Conservation (phyloP, 2,329 filamentous ascomycete genomes). For the Xylaria sp. region DNA sequence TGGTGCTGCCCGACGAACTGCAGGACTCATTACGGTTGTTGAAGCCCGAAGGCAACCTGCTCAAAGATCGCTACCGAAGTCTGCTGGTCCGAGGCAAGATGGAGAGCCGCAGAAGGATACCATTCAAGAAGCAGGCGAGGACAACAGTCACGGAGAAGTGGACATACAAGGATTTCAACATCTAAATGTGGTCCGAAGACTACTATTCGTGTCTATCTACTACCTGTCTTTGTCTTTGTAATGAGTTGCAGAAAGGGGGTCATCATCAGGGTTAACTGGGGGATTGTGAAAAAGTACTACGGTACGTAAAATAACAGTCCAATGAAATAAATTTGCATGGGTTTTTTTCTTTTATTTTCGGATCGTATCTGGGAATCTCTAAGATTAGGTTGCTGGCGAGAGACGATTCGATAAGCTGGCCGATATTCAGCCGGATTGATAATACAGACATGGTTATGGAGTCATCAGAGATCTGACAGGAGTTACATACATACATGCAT, state of each 20-base stretch:
- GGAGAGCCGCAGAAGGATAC: slow-evolving; percentile 72
- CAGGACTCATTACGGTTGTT: slow-evolving; percentile 74
- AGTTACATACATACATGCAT: background rate
- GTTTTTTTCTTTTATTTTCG: background rate
- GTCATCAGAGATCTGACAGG: background rate
- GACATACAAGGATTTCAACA: slow-evolving; percentile 89
- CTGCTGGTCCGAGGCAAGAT: slow-evolving; percentile 84
- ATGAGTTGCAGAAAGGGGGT: too few species aligned
- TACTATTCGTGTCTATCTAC: too few species aligned
- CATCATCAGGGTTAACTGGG: too few species aligned
- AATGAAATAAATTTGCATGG: background rate
- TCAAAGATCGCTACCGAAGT: slow-evolving; percentile 87
- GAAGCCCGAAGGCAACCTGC: slow-evolving; percentile 91
- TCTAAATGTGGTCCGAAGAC: slow-evolving; percentile 30
- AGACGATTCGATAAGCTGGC: background rate
- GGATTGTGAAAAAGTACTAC: too few species aligned
- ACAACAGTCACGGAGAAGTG: slow-evolving; percentile 88
- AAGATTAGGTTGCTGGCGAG: too few species aligned
- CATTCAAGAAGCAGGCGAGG: slow-evolving; percentile 77
- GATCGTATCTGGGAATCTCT: background rate
- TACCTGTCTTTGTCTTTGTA: too few species aligned
- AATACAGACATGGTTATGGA: background rate
- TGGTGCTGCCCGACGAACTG: slow-evolving; percentile 77
- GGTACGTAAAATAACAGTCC: background rate
- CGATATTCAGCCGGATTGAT: background rate